These are phyloP conservation scores for Thelonectria rubi DNA, from an alignment of 2,329 filamentous ascomycete species.

Conservation along the genomic window DNA sequence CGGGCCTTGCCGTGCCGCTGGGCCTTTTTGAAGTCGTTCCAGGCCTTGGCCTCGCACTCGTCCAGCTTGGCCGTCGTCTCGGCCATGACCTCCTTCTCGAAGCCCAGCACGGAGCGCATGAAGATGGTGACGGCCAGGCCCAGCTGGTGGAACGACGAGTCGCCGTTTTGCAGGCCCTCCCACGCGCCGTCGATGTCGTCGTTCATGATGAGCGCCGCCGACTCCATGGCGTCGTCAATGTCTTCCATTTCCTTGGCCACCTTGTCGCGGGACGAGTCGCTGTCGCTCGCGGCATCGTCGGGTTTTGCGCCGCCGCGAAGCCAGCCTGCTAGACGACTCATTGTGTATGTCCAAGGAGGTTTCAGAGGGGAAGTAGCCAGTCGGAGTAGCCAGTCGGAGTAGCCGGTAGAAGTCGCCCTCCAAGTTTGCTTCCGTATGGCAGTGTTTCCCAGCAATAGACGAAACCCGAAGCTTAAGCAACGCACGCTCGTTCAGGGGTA, in stretches of 20 bases:
- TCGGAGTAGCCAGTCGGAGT: too few relatives aligned
- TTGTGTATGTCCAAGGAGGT: too few relatives aligned
- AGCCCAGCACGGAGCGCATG: slow-evolving; percentile 85
- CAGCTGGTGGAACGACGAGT: slow-evolving; percentile 88
- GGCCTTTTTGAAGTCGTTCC: slow-evolving; percentile 78
- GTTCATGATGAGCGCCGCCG: slow-evolving; percentile 80
- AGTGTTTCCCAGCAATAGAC: not conserved
- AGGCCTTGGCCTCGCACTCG: slow-evolving; percentile 79
- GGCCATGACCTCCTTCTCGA: slow-evolving; percentile 91
- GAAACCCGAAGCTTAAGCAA: too few relatives aligned
- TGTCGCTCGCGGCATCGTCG: slow-evolving; percentile 46
- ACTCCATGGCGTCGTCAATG: slow-evolving; percentile 68
- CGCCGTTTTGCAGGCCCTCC: slow-evolving; percentile 72
- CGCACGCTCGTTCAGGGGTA: not conserved
- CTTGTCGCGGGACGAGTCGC: slow-evolving; percentile 38
- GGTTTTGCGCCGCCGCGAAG: slow-evolving; percentile 55
- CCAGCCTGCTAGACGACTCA: slow-evolving; percentile 62
- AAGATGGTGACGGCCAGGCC: slow-evolving; percentile 85
- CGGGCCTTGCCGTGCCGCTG: slow-evolving; percentile 65
- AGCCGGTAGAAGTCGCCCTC: not conserved
- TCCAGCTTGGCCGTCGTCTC: slow-evolving; percentile 78
- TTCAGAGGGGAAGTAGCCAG: too few relatives aligned
- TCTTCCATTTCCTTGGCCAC: slow-evolving; percentile 59
- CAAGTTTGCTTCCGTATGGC: too few relatives aligned
- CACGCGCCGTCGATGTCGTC: slow-evolving; percentile 91